phyloP scores from a whole-genome alignment of 2,329 filamentous ascomycete genomes.

The Aureobasidium zeae region DNA sequence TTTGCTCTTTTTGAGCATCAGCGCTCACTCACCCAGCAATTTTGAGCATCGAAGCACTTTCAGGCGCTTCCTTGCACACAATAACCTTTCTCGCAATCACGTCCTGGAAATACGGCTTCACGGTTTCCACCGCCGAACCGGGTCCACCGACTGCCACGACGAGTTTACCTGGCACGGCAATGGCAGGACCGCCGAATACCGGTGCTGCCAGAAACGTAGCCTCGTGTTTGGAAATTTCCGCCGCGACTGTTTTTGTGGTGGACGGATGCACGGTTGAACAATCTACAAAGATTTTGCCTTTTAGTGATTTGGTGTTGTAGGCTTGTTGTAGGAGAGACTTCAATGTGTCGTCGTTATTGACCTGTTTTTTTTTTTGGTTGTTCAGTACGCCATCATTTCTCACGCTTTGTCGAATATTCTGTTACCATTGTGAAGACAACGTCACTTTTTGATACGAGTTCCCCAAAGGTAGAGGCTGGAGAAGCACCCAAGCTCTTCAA shows the following conservation, averaged over 20 bases:
- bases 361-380: not conserved
- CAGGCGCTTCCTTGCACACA: slow-evolving; percentile 36
- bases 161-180: slow-evolving; percentile 38
- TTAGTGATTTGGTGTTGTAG: slow-evolving; percentile 16
- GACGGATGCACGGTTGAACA: slow-evolving; percentile 29
- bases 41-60: slow-evolving; percentile 36
- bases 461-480: slow-evolving; percentile 11
- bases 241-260: slow-evolving; percentile 27
- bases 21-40: slow-evolving; percentile 30
- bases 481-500: slow-evolving; percentile 10
- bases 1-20: no score
- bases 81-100: slow-evolving; percentile 37
- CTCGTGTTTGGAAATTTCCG: slow-evolving; percentile 28
- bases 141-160: slow-evolving; percentile 37
- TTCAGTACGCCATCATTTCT: not conserved
- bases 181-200: slow-evolving; percentile 37
- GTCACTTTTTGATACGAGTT: slow-evolving; percentile 10
- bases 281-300: slow-evolving; percentile 27
- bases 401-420: no score
- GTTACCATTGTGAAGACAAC: slow-evolving; percentile 17
- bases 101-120: slow-evolving; percentile 35
- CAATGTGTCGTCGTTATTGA: slow-evolving; percentile 10
- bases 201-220: slow-evolving; percentile 31
- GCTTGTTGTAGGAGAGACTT: slow-evolving; percentile 8
- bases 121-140: slow-evolving; percentile 16